These are phyloP conservation scores for Xanthoconium purpureum DNA, from an alignment of 768 basidiomycete genomes.

Conservation along the genomic window DNA sequence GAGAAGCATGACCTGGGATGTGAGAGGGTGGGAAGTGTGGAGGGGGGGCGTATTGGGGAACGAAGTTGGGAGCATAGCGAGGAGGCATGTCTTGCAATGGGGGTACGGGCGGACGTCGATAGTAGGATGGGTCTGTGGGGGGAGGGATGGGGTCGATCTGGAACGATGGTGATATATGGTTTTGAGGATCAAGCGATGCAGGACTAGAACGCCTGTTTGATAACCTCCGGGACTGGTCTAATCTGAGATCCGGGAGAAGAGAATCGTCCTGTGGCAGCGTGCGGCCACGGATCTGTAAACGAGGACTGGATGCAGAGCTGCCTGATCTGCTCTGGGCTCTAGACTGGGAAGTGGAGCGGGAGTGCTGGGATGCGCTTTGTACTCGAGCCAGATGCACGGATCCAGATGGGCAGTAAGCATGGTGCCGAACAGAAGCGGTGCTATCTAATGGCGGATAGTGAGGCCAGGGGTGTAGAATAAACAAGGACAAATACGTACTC, in stretches of 20 bases:
- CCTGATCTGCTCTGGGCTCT: constrained; percentile 43
- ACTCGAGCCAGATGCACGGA: constrained; percentile 34
- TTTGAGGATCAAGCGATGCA: constrained; percentile 15
- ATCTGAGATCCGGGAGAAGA: constrained; percentile 20
- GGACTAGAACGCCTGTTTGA: constrained; percentile 19
- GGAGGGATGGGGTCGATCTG: constrained; percentile 10
- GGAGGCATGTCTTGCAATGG: constrained; percentile 25
- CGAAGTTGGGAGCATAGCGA: constrained; percentile 14
- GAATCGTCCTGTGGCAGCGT: constrained; percentile 42
- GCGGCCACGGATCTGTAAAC: constrained; percentile 36
- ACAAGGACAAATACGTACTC: constrained; percentile 33
- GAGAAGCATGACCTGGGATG: constrained; percentile 25
- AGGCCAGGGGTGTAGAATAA: constrained; percentile 5
- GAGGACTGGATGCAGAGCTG: constrained; percentile 52
- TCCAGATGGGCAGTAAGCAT: constrained; percentile 27
- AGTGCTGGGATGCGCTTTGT: constrained; percentile 34
- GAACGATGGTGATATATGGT: constrained; percentile 10
- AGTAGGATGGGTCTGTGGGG: constrained; percentile 13
- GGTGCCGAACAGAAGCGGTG: constrained; percentile 28
- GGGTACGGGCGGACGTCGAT: constrained; percentile 18
- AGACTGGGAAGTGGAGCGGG: constrained; percentile 42
- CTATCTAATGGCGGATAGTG: constrained; percentile 22
- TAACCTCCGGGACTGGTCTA: constrained; percentile 19
- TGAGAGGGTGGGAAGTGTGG: constrained; percentile 15
- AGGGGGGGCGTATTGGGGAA: constrained; percentile 16